Evolutionary conservation across 1,139 yeast genomes (phyloP).

Genomic region (Trichomonascaceae sp.): DNA sequence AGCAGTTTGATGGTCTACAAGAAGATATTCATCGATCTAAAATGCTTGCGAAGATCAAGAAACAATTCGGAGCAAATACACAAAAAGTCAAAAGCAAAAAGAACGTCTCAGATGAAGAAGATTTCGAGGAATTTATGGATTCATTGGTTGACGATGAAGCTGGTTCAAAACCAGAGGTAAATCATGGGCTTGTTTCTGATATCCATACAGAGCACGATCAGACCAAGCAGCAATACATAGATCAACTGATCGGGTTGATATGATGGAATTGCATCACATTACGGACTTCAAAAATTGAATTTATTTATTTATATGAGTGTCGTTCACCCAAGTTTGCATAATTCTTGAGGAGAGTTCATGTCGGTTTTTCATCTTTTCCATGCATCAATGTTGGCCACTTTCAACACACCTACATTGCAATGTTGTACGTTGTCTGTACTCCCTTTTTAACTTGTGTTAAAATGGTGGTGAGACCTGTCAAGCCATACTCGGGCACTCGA

Average conservation of each 20-base stretch:
- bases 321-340: background rate
- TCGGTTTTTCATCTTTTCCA: background rate
- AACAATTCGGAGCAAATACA: slow-evolving; percentile 18
- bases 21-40: slow-evolving; percentile 20
- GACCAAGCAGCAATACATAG: slow-evolving; percentile 5
- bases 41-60: slow-evolving; percentile 19
- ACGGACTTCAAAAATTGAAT: background rate
- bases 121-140: slow-evolving; percentile 28
- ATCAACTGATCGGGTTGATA: background rate
- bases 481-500: background rate
- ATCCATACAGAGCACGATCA: background rate
- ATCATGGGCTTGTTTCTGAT: background rate
- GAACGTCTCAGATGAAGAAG: slow-evolving; percentile 20
- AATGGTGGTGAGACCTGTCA: background rate
- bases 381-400: no score
- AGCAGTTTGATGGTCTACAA: slow-evolving; percentile 19
- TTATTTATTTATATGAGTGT: no score
- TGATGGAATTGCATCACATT: background rate
- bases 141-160: slow-evolving; percentile 13
- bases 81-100: background rate
- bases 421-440: background rate
- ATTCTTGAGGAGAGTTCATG: background rate
- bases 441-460: background rate
- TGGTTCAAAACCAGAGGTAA: background rate
- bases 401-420: background rate